A percentile compares a stretch with the other conserved stretches of the same genome.
Conservation (phyloP, 495 filamentous ascomycete species). For the Podospora anserina region DNA sequence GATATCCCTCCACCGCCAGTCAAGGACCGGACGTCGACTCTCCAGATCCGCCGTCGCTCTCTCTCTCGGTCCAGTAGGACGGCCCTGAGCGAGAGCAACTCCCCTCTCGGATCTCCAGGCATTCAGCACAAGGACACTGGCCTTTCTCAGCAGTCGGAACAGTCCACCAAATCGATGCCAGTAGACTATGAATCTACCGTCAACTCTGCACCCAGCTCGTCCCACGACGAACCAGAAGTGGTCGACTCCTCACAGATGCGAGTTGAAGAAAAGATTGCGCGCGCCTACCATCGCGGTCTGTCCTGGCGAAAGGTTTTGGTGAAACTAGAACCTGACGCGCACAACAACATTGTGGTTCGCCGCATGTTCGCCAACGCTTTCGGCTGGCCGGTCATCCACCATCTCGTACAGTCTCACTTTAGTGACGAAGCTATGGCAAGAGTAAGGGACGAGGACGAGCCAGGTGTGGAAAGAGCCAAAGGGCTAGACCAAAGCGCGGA, state of each 20-base stretch:
- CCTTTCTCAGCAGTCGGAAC: constrained; percentile 26
- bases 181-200: constrained; percentile 12
- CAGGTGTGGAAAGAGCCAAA: constrained; percentile 42
- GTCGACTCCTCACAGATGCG: constrained; percentile 64
- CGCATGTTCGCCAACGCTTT: constrained; percentile 96
- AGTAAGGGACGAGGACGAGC: constrained; percentile 55
- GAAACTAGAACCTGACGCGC: constrained; percentile 90
- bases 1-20: constrained; percentile 84
- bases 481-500: constrained; percentile 33
- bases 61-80: constrained; percentile 13
- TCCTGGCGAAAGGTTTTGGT: constrained; percentile 97
- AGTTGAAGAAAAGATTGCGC: constrained; percentile 95
- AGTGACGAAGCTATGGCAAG: constrained; percentile 59
- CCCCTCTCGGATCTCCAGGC: constrained; percentile 16
- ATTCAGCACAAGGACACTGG: constrained; percentile 30
- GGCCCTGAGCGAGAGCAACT: constrained; percentile 14
- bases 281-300: constrained; percentile 85
- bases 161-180: neutral
- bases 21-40: constrained; percentile 51
- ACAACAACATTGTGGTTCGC: constrained; percentile 96
- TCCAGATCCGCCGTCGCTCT: constrained; percentile 33
- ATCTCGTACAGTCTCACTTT: constrained; percentile 92
- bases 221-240: constrained; percentile 41
- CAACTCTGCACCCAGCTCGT: constrained; percentile 26
- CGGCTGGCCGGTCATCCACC: constrained; percentile 94